Evolutionary conservation across 2,329 filamentous ascomycete genomes (phyloP).

Genomic region (Thielaviopsis musarum): DNA sequence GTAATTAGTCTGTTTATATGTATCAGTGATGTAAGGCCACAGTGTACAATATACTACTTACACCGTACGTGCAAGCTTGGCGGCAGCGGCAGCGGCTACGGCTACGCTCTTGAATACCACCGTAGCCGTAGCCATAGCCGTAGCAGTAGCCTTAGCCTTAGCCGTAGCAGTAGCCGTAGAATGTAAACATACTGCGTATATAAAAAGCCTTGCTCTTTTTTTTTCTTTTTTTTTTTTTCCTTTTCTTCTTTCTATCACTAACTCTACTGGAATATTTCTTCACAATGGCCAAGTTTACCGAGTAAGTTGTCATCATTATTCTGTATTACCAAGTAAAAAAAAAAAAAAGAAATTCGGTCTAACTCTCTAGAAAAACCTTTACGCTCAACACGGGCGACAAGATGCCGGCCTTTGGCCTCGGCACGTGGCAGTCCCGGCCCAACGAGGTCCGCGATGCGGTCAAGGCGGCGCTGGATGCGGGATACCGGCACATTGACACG

Average conservation of each 20-base stretch:
- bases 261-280: not conserved
- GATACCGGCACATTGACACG: slow-evolving; percentile 64
- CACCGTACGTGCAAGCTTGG: too few species aligned
- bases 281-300: slow-evolving; percentile 6
- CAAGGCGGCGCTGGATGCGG: slow-evolving; percentile 46
- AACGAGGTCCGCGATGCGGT: slow-evolving; percentile 56
- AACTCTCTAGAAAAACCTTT: slow-evolving; percentile 26
- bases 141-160: too few species aligned
- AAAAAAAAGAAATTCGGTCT: not conserved
- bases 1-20: not conserved
- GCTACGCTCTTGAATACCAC: too few species aligned
- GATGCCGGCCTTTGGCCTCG: slow-evolving; percentile 61
- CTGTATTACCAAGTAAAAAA: too few species aligned
- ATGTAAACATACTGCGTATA: not conserved
- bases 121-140: too few species aligned
- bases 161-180: too few species aligned
- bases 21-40: not conserved
- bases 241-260: not conserved
- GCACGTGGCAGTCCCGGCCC: slow-evolving; percentile 62
- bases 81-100: too few species aligned
- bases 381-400: slow-evolving; percentile 60
- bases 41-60: too few species aligned
- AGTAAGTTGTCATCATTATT: not conserved
- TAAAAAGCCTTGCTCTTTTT: not conserved
- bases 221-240: not conserved